phyloP scores from a whole-genome alignment of 2,329 filamentous ascomycete species.

The Aurifilum marmelostoma region DNA sequence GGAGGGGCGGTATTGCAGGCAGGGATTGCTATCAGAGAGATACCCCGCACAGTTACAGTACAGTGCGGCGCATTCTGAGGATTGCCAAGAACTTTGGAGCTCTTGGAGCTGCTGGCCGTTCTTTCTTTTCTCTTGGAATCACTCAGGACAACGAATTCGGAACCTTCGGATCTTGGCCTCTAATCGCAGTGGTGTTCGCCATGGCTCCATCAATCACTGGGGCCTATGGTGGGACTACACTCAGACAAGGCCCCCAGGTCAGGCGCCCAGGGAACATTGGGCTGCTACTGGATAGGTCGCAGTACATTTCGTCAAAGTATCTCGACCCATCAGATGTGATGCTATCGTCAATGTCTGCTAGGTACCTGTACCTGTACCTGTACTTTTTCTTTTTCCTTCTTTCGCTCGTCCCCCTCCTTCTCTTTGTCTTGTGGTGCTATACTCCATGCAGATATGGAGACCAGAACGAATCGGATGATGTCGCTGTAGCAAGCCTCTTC shows the following conservation, averaged over 20 bases:
- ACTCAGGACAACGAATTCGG: slow-evolving; percentile 3
- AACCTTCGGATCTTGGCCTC: slow-evolving; percentile 16
- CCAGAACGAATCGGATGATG: not conserved
- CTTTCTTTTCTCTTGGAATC: not conserved
- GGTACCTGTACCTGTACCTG: not conserved
- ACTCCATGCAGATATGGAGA: slow-evolving; percentile 1
- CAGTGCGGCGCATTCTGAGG: not conserved
- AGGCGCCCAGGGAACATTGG: not conserved
- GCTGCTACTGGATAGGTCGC: not conserved
- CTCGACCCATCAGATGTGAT: not conserved
- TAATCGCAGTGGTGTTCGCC: not conserved
- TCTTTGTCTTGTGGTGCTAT: slow-evolving; percentile 2
- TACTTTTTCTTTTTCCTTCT: not conserved
- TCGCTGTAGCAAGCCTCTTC: not conserved
- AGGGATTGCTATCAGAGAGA: not conserved
- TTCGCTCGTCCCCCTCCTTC: not conserved
- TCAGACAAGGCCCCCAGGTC: not conserved
- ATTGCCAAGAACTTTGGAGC: slow-evolving; percentile 4
- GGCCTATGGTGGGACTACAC: not conserved
- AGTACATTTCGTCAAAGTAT: slow-evolving; percentile 10
- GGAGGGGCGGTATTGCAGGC: not conserved
- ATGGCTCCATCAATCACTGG: not conserved
- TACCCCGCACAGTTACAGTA: slow-evolving; percentile 10
- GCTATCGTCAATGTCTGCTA: not conserved
- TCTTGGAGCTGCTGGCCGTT: not conserved